Evolutionary conservation across 2,329 filamentous ascomycete genomes (phyloP), one percentile per base, ranked within the genome.

Genomic region (Dactylellina haptotyla): DNA sequence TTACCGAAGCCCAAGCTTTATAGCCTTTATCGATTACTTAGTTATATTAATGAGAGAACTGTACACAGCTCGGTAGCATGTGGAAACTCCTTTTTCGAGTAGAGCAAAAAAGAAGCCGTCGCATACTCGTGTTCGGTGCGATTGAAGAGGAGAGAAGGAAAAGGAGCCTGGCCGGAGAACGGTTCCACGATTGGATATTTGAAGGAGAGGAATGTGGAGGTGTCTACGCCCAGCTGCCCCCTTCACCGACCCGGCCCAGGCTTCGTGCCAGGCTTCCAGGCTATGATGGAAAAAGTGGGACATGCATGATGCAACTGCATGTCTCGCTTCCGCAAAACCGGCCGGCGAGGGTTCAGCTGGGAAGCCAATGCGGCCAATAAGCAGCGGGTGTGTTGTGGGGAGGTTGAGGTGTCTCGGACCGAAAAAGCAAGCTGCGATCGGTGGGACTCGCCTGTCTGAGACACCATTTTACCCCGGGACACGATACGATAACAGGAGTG

Each of bases 171-270:
- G 37, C 18, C 25, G 32, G 28, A 16, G n/a, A 46, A 37, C 2
- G 16, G 10, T 63, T 62, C 65, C 66, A 71, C 30, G 66, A 63
- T 63, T 63, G 66, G 66, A 71, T 50, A 71, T 48, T 56, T 62
- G 56, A 53, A 71, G n/a, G 66, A 63, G 66, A 71, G 43, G 45
- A 9, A 45, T 56, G n/a, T 54, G 46, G n/a, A 25, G 62, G 34
- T 46, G 53, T 62, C 64, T 54, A 69, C 56, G 34, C 26, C 26
- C 64, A 62, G 37, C 64, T 69, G 30, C 66, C 66, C 50, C 12
- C 54, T 46, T 58, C 20, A 70, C 16, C 18, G 14, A 23, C 4
- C 39, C 10, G 9, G 9, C n/a, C 43, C 56, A 23, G 18, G 39
- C 32, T 20, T 25, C 43, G 18, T 20, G 57, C 20, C 14, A n/a